Evolutionary conservation across 2,329 filamentous ascomycete genomes (phyloP).

Genomic region (Thielaviopsis ethacetica): DNA sequence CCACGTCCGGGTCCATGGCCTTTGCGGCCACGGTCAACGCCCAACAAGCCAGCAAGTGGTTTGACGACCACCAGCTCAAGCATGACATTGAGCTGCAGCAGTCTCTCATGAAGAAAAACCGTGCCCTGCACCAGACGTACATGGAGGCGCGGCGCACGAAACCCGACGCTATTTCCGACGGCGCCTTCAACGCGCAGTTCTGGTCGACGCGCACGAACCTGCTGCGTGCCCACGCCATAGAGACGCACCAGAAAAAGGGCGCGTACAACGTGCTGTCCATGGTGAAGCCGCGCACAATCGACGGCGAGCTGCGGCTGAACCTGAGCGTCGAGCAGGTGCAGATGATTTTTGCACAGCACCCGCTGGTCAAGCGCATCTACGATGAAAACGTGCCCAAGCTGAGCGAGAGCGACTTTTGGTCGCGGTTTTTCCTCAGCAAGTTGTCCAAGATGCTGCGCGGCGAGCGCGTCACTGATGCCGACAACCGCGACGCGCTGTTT

Average conservation of each 20-base stretch:
- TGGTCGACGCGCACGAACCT: slow-evolving; percentile 82
- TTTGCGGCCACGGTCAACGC: slow-evolving; percentile 55
- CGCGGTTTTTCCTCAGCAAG: slow-evolving; percentile 79
- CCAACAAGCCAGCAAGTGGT: slow-evolving; percentile 46
- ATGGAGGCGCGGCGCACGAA: slow-evolving; percentile 71
- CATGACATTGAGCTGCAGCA: slow-evolving; percentile 70
- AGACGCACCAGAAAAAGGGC: slow-evolving; percentile 70
- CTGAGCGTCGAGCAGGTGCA: slow-evolving; percentile 86
- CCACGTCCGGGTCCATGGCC: slow-evolving; percentile 51
- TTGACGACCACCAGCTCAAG: slow-evolving; percentile 66
- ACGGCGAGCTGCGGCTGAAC: slow-evolving; percentile 61
- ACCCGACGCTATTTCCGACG: slow-evolving; percentile 63
- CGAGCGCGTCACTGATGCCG: slow-evolving; percentile 65
- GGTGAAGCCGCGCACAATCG: slow-evolving; percentile 63
- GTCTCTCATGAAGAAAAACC: slow-evolving; percentile 70
- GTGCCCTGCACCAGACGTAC: slow-evolving; percentile 64
- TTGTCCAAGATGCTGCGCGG: slow-evolving; percentile 84
- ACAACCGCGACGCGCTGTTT: slow-evolving; percentile 61
- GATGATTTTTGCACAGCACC: slow-evolving; percentile 84
- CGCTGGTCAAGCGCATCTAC: slow-evolving; percentile 76
- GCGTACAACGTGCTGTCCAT: slow-evolving; percentile 88
- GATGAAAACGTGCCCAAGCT: slow-evolving; percentile 81
- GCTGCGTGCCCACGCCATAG: slow-evolving; percentile 78
- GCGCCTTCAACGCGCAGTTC: slow-evolving; percentile 79
- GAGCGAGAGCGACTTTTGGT: slow-evolving; percentile 74